Conservation (phyloP, 2,329 filamentous ascomycete genomes). For the Clarireedia sp. region DNA sequence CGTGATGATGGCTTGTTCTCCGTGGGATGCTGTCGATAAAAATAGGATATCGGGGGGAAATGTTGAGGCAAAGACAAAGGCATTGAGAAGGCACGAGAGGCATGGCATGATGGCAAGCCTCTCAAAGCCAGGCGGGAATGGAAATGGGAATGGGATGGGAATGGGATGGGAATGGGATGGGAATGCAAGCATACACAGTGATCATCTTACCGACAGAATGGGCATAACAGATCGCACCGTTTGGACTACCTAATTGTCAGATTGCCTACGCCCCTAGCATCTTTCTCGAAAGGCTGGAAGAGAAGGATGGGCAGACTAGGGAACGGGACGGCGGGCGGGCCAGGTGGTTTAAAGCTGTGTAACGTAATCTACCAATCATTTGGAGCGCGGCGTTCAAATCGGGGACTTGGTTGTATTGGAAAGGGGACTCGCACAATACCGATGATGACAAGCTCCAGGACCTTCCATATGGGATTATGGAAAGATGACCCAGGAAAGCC, state of each 20-base stretch:
- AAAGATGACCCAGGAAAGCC: conserved; percentile 5
- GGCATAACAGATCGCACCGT: conserved; percentile 9
- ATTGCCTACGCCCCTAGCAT: background rate
- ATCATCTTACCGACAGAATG: conserved; percentile 8
- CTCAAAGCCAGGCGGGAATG: background rate
- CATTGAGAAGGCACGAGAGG: background rate
- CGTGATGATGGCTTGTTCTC: background rate
- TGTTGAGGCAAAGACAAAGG: background rate
- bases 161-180: too few species aligned
- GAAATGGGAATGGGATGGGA: too few species aligned
- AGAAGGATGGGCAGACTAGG: background rate
- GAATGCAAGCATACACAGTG: background rate
- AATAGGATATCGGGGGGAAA: background rate
- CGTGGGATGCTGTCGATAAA: background rate
- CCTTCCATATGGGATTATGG: background rate
- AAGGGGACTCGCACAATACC: too few species aligned
- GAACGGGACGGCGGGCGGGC: background rate
- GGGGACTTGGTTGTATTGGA: background rate
- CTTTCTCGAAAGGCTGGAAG: background rate
- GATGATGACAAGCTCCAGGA: background rate
- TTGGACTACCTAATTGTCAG: background rate
- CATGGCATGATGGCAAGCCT: conserved; percentile 3
- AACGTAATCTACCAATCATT: background rate
- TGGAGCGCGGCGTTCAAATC: background rate
- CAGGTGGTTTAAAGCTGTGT: background rate